phyloP scores from a whole-genome alignment of 78 protist genomes.

The Dictyostelium purpureum region DNA sequence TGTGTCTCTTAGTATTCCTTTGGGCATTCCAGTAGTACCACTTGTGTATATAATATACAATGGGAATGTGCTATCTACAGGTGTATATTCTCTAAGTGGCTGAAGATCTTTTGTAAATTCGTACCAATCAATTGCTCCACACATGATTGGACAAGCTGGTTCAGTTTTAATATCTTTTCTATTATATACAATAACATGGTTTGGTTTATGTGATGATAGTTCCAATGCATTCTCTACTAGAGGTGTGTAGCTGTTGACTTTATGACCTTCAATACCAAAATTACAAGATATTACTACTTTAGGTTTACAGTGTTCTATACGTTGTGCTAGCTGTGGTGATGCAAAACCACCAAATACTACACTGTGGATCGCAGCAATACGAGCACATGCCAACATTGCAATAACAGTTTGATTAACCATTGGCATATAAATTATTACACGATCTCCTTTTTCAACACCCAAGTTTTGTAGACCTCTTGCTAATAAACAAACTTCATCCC shows the following conservation, averaged over 20 bases:
- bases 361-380: constrained; percentile 89
- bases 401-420: constrained; percentile 75
- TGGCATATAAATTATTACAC: constrained; percentile 92
- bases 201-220: neutral
- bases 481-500: constrained; percentile 53
- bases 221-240: constrained; percentile 30
- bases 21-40: neutral
- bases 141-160: neutral
- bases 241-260: neutral
- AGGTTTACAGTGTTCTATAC: constrained; percentile 81
- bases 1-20: constrained; percentile 3
- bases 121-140: neutral
- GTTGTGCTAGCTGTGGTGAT: constrained; percentile 22
- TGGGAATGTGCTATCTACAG: neutral
- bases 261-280: constrained; percentile 29
- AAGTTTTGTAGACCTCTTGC: constrained; percentile 75
- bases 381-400: constrained; percentile 95
- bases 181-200: neutral
- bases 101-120: neutral
- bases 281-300: constrained; percentile 57
- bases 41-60: neutral
- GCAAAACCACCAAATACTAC: neutral
- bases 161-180: neutral
- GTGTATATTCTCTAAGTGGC: neutral
- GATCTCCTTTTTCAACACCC: constrained; percentile 87